phyloP scores from a whole-genome alignment of 768 basidiomycete species.

The Galerina marginata region DNA sequence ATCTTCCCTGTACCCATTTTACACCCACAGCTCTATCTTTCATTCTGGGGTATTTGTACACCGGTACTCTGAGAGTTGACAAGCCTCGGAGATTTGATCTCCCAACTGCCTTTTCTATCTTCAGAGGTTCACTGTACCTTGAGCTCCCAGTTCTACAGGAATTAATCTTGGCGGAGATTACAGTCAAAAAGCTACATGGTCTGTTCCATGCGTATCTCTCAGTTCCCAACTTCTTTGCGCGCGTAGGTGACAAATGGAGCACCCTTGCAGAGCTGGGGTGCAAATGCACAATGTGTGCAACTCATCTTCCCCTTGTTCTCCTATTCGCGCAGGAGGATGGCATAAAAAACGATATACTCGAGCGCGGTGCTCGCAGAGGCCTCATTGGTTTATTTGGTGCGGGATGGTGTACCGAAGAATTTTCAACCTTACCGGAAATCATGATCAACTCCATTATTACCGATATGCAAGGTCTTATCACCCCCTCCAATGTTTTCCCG shows the following conservation, averaged over 20 bases:
- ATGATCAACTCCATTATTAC: background rate
- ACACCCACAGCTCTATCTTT: background rate
- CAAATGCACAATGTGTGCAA: background rate
- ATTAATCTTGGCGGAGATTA: background rate
- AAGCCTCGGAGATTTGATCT: background rate
- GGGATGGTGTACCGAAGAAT: slow-evolving; percentile 1
- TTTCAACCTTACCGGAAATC: background rate
- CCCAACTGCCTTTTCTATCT: background rate
- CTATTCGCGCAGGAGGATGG: background rate
- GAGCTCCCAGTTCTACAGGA: background rate
- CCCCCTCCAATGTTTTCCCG: background rate
- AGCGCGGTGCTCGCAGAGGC: background rate
- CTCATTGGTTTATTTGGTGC: background rate
- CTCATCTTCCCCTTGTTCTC: background rate
- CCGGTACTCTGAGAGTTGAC: background rate
- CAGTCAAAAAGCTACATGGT: background rate
- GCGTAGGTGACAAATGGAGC: background rate
- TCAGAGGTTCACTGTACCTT: background rate
- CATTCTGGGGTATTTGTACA: slow-evolving; percentile 1
- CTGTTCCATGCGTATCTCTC: background rate
- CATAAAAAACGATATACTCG: background rate
- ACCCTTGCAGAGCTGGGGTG: background rate
- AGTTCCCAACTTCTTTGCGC: background rate
- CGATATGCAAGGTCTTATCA: background rate
- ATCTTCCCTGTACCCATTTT: background rate